Percentiles rank a stretch among this genome's conserved stretches.
Evolutionary conservation across 148 eudicot species (phyloP).

Genomic region (Beta vulgaris): DNA sequence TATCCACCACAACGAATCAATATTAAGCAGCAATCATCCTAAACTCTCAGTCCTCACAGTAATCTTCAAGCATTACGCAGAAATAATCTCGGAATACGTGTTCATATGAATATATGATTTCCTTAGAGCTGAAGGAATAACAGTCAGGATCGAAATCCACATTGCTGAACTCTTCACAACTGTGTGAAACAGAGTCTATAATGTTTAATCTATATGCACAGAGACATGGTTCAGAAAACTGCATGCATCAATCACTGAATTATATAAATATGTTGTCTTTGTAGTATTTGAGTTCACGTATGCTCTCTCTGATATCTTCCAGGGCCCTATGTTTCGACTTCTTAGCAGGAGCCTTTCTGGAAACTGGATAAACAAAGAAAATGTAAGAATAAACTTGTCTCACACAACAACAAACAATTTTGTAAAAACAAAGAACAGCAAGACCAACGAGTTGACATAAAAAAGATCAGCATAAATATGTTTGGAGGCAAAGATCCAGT

Average conservation of each 20-base stretch:
- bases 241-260: constrained; percentile 21
- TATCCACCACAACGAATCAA: neutral
- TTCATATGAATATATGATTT: neutral
- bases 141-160: neutral
- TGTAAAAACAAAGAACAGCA: neutral
- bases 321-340: constrained; percentile 74
- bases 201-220: neutral
- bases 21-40: neutral
- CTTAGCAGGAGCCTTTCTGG: constrained; percentile 76
- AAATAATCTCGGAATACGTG: neutral
- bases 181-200: too few species aligned
- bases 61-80: neutral
- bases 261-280: constrained; percentile 62
- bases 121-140: neutral
- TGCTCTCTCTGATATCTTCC: constrained; percentile 95
- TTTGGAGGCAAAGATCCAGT: neutral
- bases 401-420: neutral
- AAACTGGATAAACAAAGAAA: constrained; percentile 24
- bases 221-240: neutral
- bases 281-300: constrained; percentile 76
- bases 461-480: neutral
- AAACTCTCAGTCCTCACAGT: neutral
- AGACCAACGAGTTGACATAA: neutral
- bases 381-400: neutral
- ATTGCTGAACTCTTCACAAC: neutral